These are phyloP conservation scores for Cicer bijugum DNA, from an alignment of 306 rosid species.

Conservation along the genomic window DNA sequence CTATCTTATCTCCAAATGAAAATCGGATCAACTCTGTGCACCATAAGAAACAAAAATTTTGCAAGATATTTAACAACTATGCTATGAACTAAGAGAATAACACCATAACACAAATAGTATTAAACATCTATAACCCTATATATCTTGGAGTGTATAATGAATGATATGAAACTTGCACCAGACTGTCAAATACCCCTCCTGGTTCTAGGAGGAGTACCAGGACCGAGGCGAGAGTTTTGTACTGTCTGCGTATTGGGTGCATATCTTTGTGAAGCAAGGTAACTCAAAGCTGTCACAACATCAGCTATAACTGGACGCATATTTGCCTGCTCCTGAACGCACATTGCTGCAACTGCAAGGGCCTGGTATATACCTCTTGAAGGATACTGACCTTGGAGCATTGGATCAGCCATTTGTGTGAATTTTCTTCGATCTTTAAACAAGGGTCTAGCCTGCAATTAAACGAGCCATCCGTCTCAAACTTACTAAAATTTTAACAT, in stretches of 20 bases:
- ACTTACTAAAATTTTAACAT: constrained; percentile 21
- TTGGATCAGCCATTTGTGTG: constrained; percentile 90
- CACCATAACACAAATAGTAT: constrained; percentile 41
- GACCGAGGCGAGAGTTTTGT: constrained; percentile 63
- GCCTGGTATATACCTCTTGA: constrained; percentile 89
- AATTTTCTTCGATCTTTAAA: constrained; percentile 76
- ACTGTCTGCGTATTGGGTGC: constrained; percentile 57
- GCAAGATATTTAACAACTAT: constrained; percentile 41
- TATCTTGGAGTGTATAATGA: constrained; percentile 32
- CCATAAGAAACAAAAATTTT: constrained; percentile 43
- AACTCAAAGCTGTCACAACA: constrained; percentile 87
- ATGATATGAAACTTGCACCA: constrained; percentile 25
- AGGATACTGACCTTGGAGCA: constrained; percentile 90
- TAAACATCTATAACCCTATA: constrained; percentile 46
- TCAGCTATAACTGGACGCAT: constrained; percentile 91
- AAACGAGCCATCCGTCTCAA: constrained; percentile 13
- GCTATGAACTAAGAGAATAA: constrained; percentile 27
- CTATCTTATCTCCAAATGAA: constrained; percentile 43
- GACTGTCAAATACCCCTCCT: constrained; percentile 55
- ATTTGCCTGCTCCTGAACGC: constrained; percentile 92
- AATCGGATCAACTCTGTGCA: constrained; percentile 43
- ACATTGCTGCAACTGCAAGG: constrained; percentile 95
- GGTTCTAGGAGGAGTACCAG: constrained; percentile 69
- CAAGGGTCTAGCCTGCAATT: constrained; percentile 82
- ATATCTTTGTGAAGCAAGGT: constrained; percentile 78